Base-by-base conservation (phyloP, 257 asterid species). In the Penstemon eatonii region DNA sequence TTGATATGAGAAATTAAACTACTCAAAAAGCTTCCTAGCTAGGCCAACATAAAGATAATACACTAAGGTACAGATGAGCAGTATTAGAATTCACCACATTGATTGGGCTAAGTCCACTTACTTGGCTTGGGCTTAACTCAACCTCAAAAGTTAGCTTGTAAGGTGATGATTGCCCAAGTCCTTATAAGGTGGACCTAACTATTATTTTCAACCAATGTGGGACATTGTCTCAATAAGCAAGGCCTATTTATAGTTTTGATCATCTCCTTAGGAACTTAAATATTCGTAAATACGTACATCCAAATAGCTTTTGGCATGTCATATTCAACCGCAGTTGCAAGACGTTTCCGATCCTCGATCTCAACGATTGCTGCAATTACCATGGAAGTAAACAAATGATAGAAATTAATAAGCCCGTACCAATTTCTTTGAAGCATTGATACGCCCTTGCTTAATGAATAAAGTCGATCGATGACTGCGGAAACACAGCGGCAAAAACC, bases 381-480 rank as follows among this genome's bases (percentile, higher is more conserved):
- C 66, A 69, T 69, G 18, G 74, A 59, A 69, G 15, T 13, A 15
- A 15, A 15, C 18, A n/a, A 39, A 4, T 4, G 67, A 59, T 38
- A 69, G 2, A 52, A 15, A 15, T 15, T 15, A 69, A 1, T n/a
- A 58, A 3, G 4, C 60, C 74, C 5, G 53, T 59, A 4, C 74
- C 74, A 3, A 69, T 15, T 69, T 12, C 74, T 49, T 69, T 69
- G 67, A 37, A 68, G 73, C 56, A 45, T 57, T 56, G 73, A 42
- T 18, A 68, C 57, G 49, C 73, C 73, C 73, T 56, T 68, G 65
- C 57, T 68, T 68, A 44, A 65, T 68, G 65, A 68, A 68, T 19
- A 68, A 56, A 36, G 73, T 68, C 6, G 65, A 5, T 1, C 6
- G 65, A 5, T 1, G 56, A 8, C 25, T 68, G 73, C 37, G 63